phyloP scores from a whole-genome alignment of 164 flowering plant species.

The Akebia trifoliata region DNA sequence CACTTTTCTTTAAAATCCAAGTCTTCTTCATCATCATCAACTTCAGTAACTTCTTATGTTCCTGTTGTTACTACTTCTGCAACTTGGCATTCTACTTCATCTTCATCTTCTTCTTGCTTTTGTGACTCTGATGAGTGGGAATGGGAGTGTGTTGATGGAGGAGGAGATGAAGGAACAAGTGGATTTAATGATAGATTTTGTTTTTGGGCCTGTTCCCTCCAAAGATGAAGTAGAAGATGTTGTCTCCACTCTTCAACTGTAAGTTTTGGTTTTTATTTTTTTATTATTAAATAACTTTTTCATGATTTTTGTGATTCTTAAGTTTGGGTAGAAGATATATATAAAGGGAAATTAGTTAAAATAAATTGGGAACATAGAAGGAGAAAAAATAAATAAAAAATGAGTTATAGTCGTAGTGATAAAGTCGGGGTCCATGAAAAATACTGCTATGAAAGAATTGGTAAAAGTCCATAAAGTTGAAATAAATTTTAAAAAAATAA shows the following conservation, averaged over 20 bases:
- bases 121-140: slow-evolving; percentile 39
- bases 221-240: slow-evolving; percentile 51
- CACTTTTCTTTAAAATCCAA: slow-evolving; percentile 19
- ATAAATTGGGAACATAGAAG: too few species aligned
- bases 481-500: too few species aligned
- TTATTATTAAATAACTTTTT: slow-evolving; percentile 1
- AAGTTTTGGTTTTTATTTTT: slow-evolving; percentile 14
- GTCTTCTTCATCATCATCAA: slow-evolving; percentile 14
- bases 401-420: too few species aligned
- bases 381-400: too few species aligned
- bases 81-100: slow-evolving; percentile 15
- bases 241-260: slow-evolving; percentile 59
- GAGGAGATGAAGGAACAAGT: slow-evolving; percentile 4
- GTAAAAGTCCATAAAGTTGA: too few species aligned
- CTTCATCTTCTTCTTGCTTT: too few species aligned
- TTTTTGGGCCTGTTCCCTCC: slow-evolving; percentile 57
- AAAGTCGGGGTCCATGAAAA: too few species aligned
- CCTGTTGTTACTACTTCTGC: slow-evolving; percentile 10
- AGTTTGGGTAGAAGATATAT: not conserved
- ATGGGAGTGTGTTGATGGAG: slow-evolving; percentile 30
- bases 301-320: not conserved
- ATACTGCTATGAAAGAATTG: too few species aligned
- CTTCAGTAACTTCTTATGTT: slow-evolving; percentile 8
- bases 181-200: slow-evolving; percentile 26
- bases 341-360: too few species aligned